Percentiles rank a stretch among this genome's conserved stretches.
These are phyloP conservation scores for Coemansia biformis DNA, from an alignment of 192 early-diverging fungal species.

Conservation along the genomic window DNA sequence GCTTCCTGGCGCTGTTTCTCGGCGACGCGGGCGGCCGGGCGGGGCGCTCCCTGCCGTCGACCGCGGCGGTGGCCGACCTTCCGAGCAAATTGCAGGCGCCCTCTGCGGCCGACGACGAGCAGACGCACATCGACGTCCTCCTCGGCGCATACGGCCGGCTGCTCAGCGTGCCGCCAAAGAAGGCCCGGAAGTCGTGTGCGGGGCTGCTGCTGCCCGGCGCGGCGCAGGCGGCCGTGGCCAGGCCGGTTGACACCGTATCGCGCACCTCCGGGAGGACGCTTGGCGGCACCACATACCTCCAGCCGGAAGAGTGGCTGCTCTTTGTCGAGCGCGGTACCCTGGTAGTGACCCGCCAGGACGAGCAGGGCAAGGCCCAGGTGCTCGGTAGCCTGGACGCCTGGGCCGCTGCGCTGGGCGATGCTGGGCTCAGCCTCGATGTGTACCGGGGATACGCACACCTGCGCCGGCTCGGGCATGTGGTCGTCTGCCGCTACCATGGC, in stretches of 20 bases:
- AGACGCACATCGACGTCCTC: conserved; percentile 4
- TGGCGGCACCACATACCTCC: conserved; percentile 9
- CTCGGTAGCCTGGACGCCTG: conserved; percentile 5
- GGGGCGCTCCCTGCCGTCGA: no score
- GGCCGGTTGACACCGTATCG: conserved; percentile 19
- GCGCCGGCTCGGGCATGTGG: conserved; percentile 31
- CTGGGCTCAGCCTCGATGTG: conserved; percentile 12
- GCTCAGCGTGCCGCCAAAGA: conserved; percentile 22
- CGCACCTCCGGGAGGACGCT: conserved; percentile 15
- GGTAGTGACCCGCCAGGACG: conserved; percentile 1
- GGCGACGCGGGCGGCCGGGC: conserved; percentile 3
- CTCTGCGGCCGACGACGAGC: conserved; percentile 10
- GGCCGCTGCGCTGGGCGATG: conserved; percentile 7
- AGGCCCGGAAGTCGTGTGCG: conserved; percentile 15
- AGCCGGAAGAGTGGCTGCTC: conserved; percentile 39
- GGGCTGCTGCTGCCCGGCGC: conserved; percentile 5
- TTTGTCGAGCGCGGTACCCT: conserved; percentile 31
- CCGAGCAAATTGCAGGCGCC: conserved; percentile 21
- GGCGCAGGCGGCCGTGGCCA: conserved; percentile 11
- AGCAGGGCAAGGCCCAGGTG: no score
- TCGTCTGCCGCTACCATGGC: conserved; percentile 2
- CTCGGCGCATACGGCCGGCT: conserved; percentile 17
- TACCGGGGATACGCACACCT: conserved; percentile 25
- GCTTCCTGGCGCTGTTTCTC: conserved; percentile 12
- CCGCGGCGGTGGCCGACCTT: no score